Evolutionary conservation across 2,329 filamentous ascomycete genomes (phyloP), one percentile per base, ranked within the genome.

Genomic region (Fusarium abutilonis): DNA sequence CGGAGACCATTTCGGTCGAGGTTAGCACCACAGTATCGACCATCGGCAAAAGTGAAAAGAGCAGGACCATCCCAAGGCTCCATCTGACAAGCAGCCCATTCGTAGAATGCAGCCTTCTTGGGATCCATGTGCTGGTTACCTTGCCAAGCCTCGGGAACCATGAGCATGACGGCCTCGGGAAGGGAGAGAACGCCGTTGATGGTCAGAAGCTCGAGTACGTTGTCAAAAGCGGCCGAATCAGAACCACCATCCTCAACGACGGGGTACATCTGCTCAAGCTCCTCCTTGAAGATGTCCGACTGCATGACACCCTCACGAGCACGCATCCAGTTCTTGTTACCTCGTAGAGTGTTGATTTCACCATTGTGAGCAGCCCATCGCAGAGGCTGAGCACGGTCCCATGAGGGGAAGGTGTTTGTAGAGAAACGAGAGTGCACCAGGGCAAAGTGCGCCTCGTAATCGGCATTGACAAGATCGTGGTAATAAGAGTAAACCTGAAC

Each of bases 261-360:
- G 21, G 94, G 94, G 76, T 97, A 97, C 54, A 98, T 86, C 70
- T 84, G 80, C 77, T 97, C 93, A 14, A 98, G 87, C 72, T 97
- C 93, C 26, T 96, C 92, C 63, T 92, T 92, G 75, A 98, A 98
- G 51, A 96, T 83, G 66, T 93, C 89, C 2, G 94, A 98, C 75
- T 92, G 91, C 85, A 98, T 91, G 65, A 97, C 89, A 77, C 94
- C 94, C 80, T 98, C 94, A 73, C 94, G 89, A 62, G 94, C 94
- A 70, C 93, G 90, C 94, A 98, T 98, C 94, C 94, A 98, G 80
- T 98, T 98, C 85, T 98, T 98, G 83, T 98, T 98, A 60, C 94
- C 94, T 75, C 94, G 90, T 61, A 98, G 82, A 2, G 94, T 98
- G 79, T 98, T 98, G 75, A 98, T 98, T 80, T 98, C 94, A 83